Percentiles rank a stretch among this genome's conserved stretches.
Conservation (phyloP, 2,329 filamentous ascomycete species). For the Nemania sp. region DNA sequence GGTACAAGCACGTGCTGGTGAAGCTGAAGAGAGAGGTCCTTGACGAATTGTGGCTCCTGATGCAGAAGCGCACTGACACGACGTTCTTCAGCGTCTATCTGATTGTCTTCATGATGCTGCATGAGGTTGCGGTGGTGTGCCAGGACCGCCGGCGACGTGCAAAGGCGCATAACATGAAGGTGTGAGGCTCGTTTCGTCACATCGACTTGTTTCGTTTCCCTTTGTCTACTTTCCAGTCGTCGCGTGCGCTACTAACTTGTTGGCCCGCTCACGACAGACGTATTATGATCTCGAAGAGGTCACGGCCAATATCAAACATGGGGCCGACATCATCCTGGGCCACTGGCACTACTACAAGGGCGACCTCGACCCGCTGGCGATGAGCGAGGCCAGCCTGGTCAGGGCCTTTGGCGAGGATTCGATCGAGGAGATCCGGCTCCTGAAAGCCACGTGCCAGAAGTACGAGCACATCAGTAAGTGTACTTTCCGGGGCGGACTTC, state of each 20-base stretch:
- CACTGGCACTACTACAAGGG: slow-evolving; percentile 58
- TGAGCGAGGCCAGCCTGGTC: slow-evolving; percentile 33
- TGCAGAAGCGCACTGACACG: slow-evolving; percentile 35
- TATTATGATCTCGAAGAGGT: slow-evolving; percentile 28
- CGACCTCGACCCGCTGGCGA: slow-evolving; percentile 38
- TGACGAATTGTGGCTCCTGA: slow-evolving; percentile 37
- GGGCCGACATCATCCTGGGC: slow-evolving; percentile 51
- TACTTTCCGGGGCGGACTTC: background rate
- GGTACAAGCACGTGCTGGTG: slow-evolving; percentile 30
- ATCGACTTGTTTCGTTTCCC: too few species aligned
- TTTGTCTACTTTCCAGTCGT: too few species aligned
- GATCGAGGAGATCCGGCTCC: slow-evolving; percentile 41
- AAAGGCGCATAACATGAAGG: slow-evolving; percentile 41
- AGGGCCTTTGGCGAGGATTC: slow-evolving; percentile 39
- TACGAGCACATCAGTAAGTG: slow-evolving; percentile 36
- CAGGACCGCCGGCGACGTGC: slow-evolving; percentile 46
- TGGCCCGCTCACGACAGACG: slow-evolving; percentile 16
- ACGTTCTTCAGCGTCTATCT: slow-evolving; percentile 40
- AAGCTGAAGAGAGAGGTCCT: slow-evolving; percentile 35
- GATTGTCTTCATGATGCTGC: slow-evolving; percentile 40
- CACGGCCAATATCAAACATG: slow-evolving; percentile 47
- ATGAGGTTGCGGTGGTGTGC: slow-evolving; percentile 43
- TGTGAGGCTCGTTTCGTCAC: slow-evolving; percentile 24
- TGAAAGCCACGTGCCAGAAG: slow-evolving; percentile 38
- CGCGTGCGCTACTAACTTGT: slow-evolving; percentile 38